Evolutionary conservation across 768 basidiomycete species (phyloP).

Genomic region (Crassisporium funariophilum): DNA sequence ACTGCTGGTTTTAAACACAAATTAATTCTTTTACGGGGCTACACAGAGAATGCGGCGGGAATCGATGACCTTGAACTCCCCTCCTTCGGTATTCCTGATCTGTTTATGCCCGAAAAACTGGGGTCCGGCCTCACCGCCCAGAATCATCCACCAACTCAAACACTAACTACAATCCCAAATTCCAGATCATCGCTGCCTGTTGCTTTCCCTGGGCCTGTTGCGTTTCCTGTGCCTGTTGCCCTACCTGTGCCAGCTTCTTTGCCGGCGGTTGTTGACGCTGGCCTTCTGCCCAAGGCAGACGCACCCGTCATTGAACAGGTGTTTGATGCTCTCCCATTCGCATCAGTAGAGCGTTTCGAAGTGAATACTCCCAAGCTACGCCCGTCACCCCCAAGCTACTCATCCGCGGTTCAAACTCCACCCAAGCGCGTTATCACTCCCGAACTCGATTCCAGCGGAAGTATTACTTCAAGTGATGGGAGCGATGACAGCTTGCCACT

Average conservation of each 20-base stretch:
- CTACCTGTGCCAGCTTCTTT: too few species aligned
- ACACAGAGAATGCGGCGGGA: slow-evolving; percentile 59
- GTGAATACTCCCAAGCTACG: slow-evolving; percentile 16
- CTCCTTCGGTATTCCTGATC: slow-evolving; percentile 50
- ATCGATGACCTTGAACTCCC: slow-evolving; percentile 61
- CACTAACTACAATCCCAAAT: slow-evolving; percentile 12
- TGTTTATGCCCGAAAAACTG: slow-evolving; percentile 64
- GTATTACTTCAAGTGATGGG: slow-evolving; percentile 48
- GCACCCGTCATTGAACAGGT: slow-evolving; percentile 18
- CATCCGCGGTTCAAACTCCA: slow-evolving; percentile 39
- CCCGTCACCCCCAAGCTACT: slow-evolving; percentile 40
- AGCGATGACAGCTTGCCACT: slow-evolving; percentile 36
- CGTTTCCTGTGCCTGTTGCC: slow-evolving; percentile 6
- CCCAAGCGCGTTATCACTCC: slow-evolving; percentile 34
- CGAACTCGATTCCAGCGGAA: slow-evolving; percentile 44
- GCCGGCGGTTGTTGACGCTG: too few species aligned
- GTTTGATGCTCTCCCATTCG: slow-evolving; percentile 28
- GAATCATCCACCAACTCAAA: slow-evolving; percentile 2
- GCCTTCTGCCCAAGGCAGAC: slow-evolving; percentile 12
- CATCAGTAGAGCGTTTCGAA: slow-evolving; percentile 24
- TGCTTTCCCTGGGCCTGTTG: too few species aligned
- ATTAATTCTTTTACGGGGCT: slow-evolving; percentile 64
- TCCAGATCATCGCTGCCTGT: slow-evolving; percentile 1
- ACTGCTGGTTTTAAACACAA: slow-evolving; percentile 67
- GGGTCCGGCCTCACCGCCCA: slow-evolving; percentile 12